These are phyloP conservation scores for Scolecobasidium constrictum DNA, from an alignment of 2,329 filamentous ascomycete species.

Conservation along the genomic window DNA sequence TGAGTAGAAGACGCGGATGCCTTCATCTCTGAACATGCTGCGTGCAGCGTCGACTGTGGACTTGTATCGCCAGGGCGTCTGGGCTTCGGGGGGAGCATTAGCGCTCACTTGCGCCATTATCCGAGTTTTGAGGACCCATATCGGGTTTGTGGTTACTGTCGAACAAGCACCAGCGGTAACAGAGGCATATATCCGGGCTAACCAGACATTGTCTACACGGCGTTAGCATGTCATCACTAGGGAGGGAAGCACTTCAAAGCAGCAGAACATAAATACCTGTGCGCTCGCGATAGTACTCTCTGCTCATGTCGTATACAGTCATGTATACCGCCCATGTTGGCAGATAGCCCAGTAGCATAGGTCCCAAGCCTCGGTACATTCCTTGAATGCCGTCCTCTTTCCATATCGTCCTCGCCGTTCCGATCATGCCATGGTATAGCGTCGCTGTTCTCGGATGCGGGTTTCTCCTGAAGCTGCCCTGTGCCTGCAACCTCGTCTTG, in stretches of 20 bases:
- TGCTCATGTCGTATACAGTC: slow-evolving; percentile 87
- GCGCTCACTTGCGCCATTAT: slow-evolving; percentile 84
- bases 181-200: slow-evolving; percentile 80
- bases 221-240: slow-evolving; percentile 32
- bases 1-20: slow-evolving; percentile 84
- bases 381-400: slow-evolving; percentile 77
- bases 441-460: slow-evolving; percentile 12
- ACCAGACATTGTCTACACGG: slow-evolving; percentile 56
- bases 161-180: slow-evolving; percentile 85
- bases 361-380: slow-evolving; percentile 85
- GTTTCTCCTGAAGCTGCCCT: slow-evolving; percentile 60
- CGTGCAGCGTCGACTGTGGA: slow-evolving; percentile 83
- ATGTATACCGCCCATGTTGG: slow-evolving; percentile 99
- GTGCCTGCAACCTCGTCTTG: slow-evolving; percentile 95
- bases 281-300: slow-evolving; percentile 57
- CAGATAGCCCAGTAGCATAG: slow-evolving; percentile 89
- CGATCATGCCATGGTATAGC: slow-evolving; percentile 77
- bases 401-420: slow-evolving; percentile 80
- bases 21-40: slow-evolving; percentile 93
- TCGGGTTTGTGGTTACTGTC: slow-evolving; percentile 90
- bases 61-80: slow-evolving; percentile 80
- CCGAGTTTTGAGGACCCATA: slow-evolving; percentile 98
- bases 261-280: slow-evolving; percentile 30
- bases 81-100: slow-evolving; percentile 41
- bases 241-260: background rate